phyloP scores from a whole-genome alignment of 2,329 filamentous ascomycete species.

The Sodiomyces alkalinus region DNA sequence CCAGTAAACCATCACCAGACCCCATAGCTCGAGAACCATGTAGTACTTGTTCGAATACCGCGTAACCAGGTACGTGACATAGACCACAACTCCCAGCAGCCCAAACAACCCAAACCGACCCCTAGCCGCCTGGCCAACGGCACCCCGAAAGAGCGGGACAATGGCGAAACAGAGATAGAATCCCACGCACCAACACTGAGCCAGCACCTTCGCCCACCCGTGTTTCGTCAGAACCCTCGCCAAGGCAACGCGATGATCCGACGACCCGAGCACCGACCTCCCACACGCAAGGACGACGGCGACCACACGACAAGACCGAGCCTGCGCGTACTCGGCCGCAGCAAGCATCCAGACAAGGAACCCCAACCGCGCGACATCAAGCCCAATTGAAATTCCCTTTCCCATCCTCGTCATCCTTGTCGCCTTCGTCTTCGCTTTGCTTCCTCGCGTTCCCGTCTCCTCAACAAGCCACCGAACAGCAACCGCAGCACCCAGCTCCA shows the following conservation, averaged over 20 bases:
- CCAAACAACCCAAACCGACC: conserved; percentile 4
- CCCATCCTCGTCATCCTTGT: not conserved
- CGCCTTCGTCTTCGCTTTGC: not conserved
- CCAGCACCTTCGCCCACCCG: not conserved
- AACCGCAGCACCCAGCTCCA: conserved; percentile 6
- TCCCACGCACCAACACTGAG: not conserved
- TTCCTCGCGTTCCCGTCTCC: not conserved
- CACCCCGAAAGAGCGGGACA: conserved; percentile 1
- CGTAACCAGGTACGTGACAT: conserved; percentile 10
- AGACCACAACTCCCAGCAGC: conserved; percentile 9
- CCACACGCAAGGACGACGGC: conserved; percentile 14
- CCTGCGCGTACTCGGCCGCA: conserved; percentile 15
- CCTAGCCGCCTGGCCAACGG: not conserved
- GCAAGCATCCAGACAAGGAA: conserved; percentile 11
- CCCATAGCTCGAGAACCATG: conserved; percentile 21
- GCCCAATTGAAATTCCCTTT: conserved; percentile 2
- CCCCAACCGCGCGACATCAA: conserved; percentile 3
- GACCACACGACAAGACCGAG: conserved; percentile 11
- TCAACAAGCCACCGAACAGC: conserved; percentile 1
- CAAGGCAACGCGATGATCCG: not conserved
- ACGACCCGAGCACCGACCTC: conserved; percentile 7
- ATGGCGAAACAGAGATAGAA: not conserved
- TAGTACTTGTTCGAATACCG: conserved; percentile 21
- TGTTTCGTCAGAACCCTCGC: not conserved
- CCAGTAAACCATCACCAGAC: conserved; percentile 15